These are phyloP conservation scores for Yamadazyma philogaea DNA, from an alignment of 805 yeast species.

Conservation along the genomic window DNA sequence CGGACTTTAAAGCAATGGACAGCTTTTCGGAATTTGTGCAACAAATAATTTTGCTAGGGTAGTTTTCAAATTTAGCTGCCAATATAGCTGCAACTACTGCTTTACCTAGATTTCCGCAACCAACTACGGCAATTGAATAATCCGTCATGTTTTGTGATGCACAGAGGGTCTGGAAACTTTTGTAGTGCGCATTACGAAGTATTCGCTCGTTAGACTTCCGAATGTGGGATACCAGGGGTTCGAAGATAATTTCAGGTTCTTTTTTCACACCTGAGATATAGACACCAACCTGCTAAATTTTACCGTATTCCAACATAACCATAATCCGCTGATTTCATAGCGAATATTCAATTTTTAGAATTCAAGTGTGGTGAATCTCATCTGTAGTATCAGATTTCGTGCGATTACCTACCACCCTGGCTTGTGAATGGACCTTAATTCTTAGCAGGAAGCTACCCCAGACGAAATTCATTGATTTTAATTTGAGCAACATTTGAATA, in stretches of 20 bases:
- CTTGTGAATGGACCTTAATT: not conserved
- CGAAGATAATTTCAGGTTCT: not conserved
- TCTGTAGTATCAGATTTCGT: not conserved
- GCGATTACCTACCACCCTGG: not conserved
- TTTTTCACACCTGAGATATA: not conserved
- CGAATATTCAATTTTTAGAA: too few species aligned
- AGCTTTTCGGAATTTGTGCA: slow-evolving; percentile 52
- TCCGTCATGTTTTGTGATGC: slow-evolving; percentile 6
- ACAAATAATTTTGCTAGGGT: slow-evolving; percentile 74
- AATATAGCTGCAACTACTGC: slow-evolving; percentile 83
- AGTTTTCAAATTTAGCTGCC: slow-evolving; percentile 44
- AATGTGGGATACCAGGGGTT: slow-evolving; percentile 1
- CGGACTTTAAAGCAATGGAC: slow-evolving; percentile 45
- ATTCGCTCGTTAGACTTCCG: slow-evolving; percentile 7
- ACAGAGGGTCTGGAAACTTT: not conserved
- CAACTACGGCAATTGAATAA: slow-evolving; percentile 74
- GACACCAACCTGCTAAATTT: not conserved
- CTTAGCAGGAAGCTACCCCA: not conserved
- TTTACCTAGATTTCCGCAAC: slow-evolving; percentile 95
- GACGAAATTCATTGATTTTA: not conserved
- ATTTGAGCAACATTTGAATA: not conserved
- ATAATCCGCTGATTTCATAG: not conserved
- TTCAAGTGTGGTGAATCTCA: not conserved
- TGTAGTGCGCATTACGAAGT: not conserved
- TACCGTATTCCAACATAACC: not conserved